These are phyloP conservation scores for Zasmidium angulare DNA, from an alignment of 2,329 filamentous ascomycete species.

Conservation along the genomic window DNA sequence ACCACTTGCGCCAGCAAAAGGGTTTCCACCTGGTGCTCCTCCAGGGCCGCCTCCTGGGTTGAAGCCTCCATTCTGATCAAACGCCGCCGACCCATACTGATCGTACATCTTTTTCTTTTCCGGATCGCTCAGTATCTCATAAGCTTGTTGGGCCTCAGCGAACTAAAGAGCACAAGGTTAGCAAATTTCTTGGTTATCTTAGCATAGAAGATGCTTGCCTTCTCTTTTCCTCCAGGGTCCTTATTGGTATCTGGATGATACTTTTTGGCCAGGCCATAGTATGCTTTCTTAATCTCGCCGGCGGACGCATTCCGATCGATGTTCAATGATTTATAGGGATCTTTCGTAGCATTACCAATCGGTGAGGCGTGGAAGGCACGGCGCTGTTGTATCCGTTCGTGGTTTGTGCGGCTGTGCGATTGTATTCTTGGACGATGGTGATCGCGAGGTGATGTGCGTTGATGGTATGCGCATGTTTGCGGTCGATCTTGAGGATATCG, in stretches of 20 bases:
- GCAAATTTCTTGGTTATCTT: too few relatives aligned
- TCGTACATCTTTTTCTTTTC: slow-evolving; percentile 93
- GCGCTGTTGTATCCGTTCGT: slow-evolving; percentile 27
- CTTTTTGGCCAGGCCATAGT: slow-evolving; percentile 96
- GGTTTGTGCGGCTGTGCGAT: slow-evolving; percentile 21
- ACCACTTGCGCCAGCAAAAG: slow-evolving; percentile 58
- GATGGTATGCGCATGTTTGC: slow-evolving; percentile 13
- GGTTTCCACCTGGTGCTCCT: slow-evolving; percentile 62
- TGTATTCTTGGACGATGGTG: slow-evolving; percentile 18
- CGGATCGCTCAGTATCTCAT: slow-evolving; percentile 88
- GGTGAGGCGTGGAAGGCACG: slow-evolving; percentile 61
- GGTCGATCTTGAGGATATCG: slow-evolving; percentile 21
- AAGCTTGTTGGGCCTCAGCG: slow-evolving; percentile 85
- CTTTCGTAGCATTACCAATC: slow-evolving; percentile 55
- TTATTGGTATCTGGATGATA: slow-evolving; percentile 99
- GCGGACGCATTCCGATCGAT: slow-evolving; percentile 78
- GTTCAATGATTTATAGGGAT: slow-evolving; percentile 86
- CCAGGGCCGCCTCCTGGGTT: slow-evolving; percentile 67
- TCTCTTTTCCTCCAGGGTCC: slow-evolving; percentile 87
- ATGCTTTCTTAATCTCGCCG: slow-evolving; percentile 94
- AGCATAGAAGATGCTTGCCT: too few relatives aligned
- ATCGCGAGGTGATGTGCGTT: slow-evolving; percentile 11
- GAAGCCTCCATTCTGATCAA: slow-evolving; percentile 69
- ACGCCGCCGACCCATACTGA: slow-evolving; percentile 80
- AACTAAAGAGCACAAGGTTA: too few relatives aligned